phyloP scores from a whole-genome alignment of 2,329 filamentous ascomycete genomes.

The Zymoseptoria crescenta region DNA sequence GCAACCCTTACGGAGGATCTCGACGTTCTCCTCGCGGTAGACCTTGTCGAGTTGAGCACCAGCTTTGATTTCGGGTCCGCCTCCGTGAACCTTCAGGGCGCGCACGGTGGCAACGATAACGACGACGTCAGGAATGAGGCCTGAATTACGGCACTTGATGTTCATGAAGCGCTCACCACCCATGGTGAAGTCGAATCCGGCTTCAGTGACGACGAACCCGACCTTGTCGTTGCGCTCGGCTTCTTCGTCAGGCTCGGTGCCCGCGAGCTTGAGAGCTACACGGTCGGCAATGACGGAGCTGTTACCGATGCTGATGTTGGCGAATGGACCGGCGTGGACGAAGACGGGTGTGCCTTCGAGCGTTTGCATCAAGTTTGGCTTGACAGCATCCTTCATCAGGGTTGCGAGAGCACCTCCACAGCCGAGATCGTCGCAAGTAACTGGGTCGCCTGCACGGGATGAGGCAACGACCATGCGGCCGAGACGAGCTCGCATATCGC shows the following conservation, averaged over 20 bases:
- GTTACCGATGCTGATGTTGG: constrained; percentile 96
- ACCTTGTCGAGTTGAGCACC: constrained; percentile 78
- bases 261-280: constrained; percentile 89
- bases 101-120: constrained; percentile 93
- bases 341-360: constrained; percentile 95
- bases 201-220: constrained; percentile 92
- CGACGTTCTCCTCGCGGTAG: constrained; percentile 89
- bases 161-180: constrained; percentile 99
- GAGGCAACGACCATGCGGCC: constrained; percentile 93
- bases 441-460: constrained; percentile 74
- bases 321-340: constrained; percentile 94
- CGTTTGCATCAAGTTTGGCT: constrained; percentile 98
- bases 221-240: constrained; percentile 59
- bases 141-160: constrained; percentile 96
- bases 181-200: constrained; percentile 99
- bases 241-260: constrained; percentile 86
- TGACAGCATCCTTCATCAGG: constrained; percentile 96
- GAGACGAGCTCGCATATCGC: constrained; percentile 85
- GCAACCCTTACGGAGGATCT: constrained; percentile 81
- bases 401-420: constrained; percentile 86
- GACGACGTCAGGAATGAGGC: constrained; percentile 84
- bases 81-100: constrained; percentile 93
- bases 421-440: constrained; percentile 93
- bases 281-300: constrained; percentile 93
- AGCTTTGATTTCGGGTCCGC: constrained; percentile 85